Base-by-base conservation (phyloP, 208 protist genomes). In the Trypanosoma cruzi region DNA sequence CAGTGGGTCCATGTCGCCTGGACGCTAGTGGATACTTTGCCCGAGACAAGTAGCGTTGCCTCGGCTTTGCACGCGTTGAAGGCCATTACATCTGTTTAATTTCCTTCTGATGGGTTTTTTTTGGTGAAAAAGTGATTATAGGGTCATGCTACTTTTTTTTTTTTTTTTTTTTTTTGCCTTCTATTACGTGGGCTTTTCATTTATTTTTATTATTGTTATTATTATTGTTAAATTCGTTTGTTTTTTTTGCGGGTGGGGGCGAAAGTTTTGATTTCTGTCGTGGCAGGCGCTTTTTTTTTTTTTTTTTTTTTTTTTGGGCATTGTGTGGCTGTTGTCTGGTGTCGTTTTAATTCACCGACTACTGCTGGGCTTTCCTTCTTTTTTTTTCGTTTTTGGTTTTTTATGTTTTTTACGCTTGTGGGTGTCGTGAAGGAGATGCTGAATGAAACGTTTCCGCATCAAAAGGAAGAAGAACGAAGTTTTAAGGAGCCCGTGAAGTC, bases 1-100 rank as follows among this genome's bases (percentile, higher is more conserved):
- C 40, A 71, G 40, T 77, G 71, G 71, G 58, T 49, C 2, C 44
- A 58, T 40, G 50, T 62, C 22, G 64, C 71, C 32, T 77, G 71
- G 71, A 50, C 24, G 4, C 46, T 77, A 32, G 63, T 67, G 28
- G 57, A 77, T 34, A 65, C 48, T 31, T 46, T 77, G 0, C 71
- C 71, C 0, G 34, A 54, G n/a, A 71, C 28, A 11, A 68, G 46
- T 40, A 37, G 28, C 46, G 64, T 77, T 26, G 64, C 48, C 18
- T 71, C 64, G 26, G 48, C 71, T 40, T 29, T 77, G 20, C 58
- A 48, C 4, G 56, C 71, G 0, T 49, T 77, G 32, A 70, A 61
- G 52, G 28, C 49, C 10, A 37, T 59, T 16, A 77, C 32, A 63
- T 22, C 44, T 36, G 1, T 61, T 44, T 75, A 58, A 49, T n/a